Evolutionary conservation across 176 grass and related monocot genomes (phyloP), one percentile per base, ranked within the genome.

Genomic region (Secale cereale): DNA sequence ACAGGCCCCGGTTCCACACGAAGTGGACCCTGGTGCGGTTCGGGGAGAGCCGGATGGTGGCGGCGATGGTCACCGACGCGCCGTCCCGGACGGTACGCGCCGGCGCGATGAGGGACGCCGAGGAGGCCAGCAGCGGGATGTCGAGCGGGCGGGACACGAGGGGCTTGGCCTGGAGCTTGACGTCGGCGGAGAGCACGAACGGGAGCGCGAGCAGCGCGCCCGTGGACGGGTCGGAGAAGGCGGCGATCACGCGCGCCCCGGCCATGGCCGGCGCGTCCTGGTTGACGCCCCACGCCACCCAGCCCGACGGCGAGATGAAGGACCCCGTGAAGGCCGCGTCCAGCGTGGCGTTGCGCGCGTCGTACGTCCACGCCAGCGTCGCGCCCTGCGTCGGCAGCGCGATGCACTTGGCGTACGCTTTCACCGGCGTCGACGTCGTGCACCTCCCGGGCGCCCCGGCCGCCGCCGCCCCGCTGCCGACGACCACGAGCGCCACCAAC

Each of bases 291-390:
- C 91, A 99, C 1, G 93, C 97, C 27, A 99, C 94, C 97, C 97
- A 99, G 0, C 97, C 97, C 13, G 97, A 99, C 31, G 97, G 97
- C 48, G 97, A 99, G 83, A 96, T 94, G 91, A 99, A 99, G 74
- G 64, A 62, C 29, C 94, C 86, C 65, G 94, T 92, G 90, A 99
- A 99, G 70, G 88, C 90, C 3, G 94, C 84, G 89, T 99, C 97
- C 60, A 99, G 89, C 56, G 97, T 99, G 81, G 93, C 88, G 70
- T 99, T 99, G 62, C 81, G 83, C 43, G 93, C 88, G 77, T 99
- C 84, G 90, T 96, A 99, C 15, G 86, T 99, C 97, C 97, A 99
- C 63, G 93, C 97, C 41, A 99, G 78, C n/a, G 91, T 81, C 22
- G 93, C 90, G 36, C 91, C 97, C 84, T 99, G 97, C 72, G 93